Percentiles rank a stretch among this genome's conserved stretches.
Conservation (phyloP, 1,284 basidiomycete genomes). For the Hemileia vastatrix region DNA sequence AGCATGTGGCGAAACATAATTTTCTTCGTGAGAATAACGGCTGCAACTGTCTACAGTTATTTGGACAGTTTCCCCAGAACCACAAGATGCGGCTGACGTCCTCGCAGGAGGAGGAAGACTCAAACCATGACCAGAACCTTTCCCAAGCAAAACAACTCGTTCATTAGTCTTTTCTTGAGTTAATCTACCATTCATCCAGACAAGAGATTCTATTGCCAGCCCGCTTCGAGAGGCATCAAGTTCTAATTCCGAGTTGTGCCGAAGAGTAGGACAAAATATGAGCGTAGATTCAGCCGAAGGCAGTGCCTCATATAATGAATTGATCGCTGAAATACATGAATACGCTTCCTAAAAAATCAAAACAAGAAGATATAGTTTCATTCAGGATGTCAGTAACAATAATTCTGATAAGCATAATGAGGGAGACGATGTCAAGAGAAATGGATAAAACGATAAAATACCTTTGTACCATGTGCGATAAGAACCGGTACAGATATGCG, state of each 20-base stretch:
- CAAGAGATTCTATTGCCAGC: conserved; percentile 5
- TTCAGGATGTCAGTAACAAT: too few relatives aligned
- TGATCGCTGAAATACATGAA: background rate
- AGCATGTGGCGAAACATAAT: background rate
- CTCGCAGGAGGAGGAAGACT: background rate
- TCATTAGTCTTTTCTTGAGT: background rate
- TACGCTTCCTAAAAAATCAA: conserved; percentile 4
- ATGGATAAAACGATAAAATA: background rate
- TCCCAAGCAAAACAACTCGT: background rate
- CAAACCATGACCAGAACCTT: background rate
- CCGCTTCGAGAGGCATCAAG: conserved; percentile 7
- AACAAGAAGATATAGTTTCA: background rate
- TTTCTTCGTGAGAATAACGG: background rate
- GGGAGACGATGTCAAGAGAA: too few relatives aligned
- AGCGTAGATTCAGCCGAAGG: conserved; percentile 9
- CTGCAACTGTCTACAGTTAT: background rate
- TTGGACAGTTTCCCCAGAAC: background rate
- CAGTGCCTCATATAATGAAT: conserved; percentile 3
- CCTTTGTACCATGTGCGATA: conserved; percentile 14
- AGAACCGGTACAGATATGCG: conserved; percentile 6
- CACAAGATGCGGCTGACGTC: background rate
- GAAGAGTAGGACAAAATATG: conserved; percentile 6
- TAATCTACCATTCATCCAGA: background rate
- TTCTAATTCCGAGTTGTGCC: conserved; percentile 1
- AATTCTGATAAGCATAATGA: too few relatives aligned